Percentiles rank a stretch among this genome's conserved stretches.
These are phyloP conservation scores for Penicillium ochrochloron DNA, from an alignment of 495 filamentous ascomycete genomes.

Conservation along the genomic window DNA sequence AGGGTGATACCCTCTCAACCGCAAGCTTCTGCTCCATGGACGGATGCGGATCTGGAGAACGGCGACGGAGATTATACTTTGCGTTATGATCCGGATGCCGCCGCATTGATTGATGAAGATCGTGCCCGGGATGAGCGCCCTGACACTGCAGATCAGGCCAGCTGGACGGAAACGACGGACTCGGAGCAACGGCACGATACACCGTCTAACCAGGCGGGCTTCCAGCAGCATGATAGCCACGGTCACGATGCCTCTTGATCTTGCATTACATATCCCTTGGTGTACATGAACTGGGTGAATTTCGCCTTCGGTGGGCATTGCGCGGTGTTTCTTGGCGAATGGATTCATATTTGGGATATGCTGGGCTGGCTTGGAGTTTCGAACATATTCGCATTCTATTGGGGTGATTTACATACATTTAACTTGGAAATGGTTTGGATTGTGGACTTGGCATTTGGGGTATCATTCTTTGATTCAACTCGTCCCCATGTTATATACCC, in stretches of 20 bases:
- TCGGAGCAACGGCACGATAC: conserved; percentile 25
- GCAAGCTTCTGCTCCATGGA: conserved; percentile 47
- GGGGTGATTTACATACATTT: background rate
- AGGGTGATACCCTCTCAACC: conserved; percentile 47
- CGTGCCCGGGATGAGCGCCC: conserved; percentile 9
- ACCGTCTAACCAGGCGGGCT: background rate
- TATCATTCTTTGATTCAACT: conserved; percentile 1
- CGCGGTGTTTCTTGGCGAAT: background rate
- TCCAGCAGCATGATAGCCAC: background rate
- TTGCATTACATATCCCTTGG: background rate
- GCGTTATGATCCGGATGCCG: conserved; percentile 52
- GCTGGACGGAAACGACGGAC: conserved; percentile 27
- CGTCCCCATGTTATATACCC: conserved; percentile 22
- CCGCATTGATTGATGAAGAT: conserved; percentile 46
- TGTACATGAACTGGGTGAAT: background rate
- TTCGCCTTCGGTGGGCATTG: background rate
- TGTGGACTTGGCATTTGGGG: background rate
- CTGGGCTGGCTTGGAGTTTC: background rate
- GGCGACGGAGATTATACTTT: conserved; percentile 39
- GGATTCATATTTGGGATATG: background rate
- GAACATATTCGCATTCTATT: background rate
- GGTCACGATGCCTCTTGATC: background rate
- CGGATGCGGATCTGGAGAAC: conserved; percentile 35
- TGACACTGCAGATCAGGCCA: conserved; percentile 21
- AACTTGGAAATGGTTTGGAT: background rate